Evolutionary conservation across 768 basidiomycete species (phyloP), one percentile per base, ranked within the genome.

Genomic region (Boletellus sp.): DNA sequence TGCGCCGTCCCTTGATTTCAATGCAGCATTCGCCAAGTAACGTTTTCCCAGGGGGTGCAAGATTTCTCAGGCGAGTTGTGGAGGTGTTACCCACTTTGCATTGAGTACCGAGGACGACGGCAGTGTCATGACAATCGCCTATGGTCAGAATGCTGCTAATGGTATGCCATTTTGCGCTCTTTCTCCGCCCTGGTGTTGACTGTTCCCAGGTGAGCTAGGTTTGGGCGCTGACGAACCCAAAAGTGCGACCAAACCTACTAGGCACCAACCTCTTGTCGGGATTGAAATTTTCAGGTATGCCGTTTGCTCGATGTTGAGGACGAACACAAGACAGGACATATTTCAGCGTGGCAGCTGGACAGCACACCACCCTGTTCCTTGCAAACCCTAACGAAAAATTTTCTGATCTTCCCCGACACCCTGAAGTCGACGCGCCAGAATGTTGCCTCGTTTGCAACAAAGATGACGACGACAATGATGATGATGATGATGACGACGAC

Each of bases 1-100:
- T 87, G 48, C 33, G 80, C 63, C 26, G 17, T 32, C 33, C 33
- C 40, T 26, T 24, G 1, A 15, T 6, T 20, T 47, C 39, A 6
- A 33, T 13, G 13, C 17, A 48, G 12, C 34, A 40, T 26, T 46
- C 12, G 24, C 50, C 32, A 44, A 45, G 42, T 33, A 52, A 11
- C 36, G 42, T 39, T 35, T 4, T 53, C 13, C 23, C 56, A 90
- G 85, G 84, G 84, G 81, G 3, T 95, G 90, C 73, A 90, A 90
- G 63, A 81, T 90, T 24, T 69, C 70, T 19, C 72, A 78, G 7
- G 84, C 84, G 2, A 72, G 77, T 16, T 86, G 84, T 37, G 95
- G 95, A 28, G 94, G 94, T 16, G 90, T 94, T 15, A 93, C 93
- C 0, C 90, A 95, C 63, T 96, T 90, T 76, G 75, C 85, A 6